phyloP scores from a whole-genome alignment of 1,284 basidiomycete species.

The Microbotryum silenes-acaulis region DNA sequence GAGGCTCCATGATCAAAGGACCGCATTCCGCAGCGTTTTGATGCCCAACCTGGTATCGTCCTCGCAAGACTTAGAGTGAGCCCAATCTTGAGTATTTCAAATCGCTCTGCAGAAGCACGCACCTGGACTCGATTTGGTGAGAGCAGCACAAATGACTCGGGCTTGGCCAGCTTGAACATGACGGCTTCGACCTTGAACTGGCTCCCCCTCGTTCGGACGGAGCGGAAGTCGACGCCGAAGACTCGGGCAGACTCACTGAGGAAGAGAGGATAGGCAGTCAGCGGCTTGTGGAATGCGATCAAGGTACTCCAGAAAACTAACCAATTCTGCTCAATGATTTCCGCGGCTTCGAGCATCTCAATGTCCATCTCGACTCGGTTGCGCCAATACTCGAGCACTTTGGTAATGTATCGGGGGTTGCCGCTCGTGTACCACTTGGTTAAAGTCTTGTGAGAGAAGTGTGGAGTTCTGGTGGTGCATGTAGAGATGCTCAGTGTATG shows the following conservation, averaged over 20 bases:
- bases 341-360: constrained; percentile 68
- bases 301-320: constrained; percentile 43
- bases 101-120: constrained; percentile 34
- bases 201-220: constrained; percentile 85
- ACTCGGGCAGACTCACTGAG: constrained; percentile 87
- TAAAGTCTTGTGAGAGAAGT: constrained; percentile 60
- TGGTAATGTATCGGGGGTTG: constrained; percentile 51
- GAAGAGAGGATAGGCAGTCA: background rate
- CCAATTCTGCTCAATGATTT: constrained; percentile 81
- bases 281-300: background rate
- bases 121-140: constrained; percentile 80
- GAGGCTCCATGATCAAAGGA: constrained; percentile 89
- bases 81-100: background rate
- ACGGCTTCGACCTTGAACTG: constrained; percentile 99
- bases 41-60: constrained; percentile 62
- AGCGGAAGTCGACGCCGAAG: constrained; percentile 94
- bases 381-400: constrained; percentile 57
- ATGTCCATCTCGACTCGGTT: constrained; percentile 60
- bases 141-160: constrained; percentile 79
- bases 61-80: background rate
- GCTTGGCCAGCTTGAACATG: constrained; percentile 96
- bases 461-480: constrained; percentile 55
- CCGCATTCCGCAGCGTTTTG: constrained; percentile 95
- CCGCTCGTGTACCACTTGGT: constrained; percentile 64
- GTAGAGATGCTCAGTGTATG: background rate